Evolutionary conservation across 768 basidiomycete species (phyloP).

Genomic region (Tulasnella sp.): DNA sequence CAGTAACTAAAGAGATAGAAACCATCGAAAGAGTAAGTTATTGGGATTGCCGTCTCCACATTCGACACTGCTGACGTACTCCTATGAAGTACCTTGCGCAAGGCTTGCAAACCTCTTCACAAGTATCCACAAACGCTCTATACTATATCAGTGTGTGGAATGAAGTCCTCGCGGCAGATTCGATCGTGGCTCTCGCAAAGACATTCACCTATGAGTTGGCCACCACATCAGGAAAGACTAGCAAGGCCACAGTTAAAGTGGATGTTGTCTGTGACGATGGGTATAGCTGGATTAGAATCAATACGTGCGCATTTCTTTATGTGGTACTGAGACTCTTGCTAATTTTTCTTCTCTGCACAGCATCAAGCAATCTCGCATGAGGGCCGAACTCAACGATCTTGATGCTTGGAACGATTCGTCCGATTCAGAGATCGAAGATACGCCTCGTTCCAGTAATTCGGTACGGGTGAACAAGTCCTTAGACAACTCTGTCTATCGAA

Average conservation of each 20-base stretch:
- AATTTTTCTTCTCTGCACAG: slow-evolving; percentile 30
- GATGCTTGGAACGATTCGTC: slow-evolving; percentile 50
- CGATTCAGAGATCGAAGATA: slow-evolving; percentile 14
- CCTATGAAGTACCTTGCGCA: slow-evolving; percentile 4
- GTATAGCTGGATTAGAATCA: slow-evolving; percentile 66
- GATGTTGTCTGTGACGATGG: slow-evolving; percentile 72
- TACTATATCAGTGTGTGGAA: slow-evolving; percentile 75
- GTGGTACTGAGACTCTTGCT: no score
- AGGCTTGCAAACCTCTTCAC: not conserved
- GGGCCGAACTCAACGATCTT: slow-evolving; percentile 71
- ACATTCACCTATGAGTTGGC: slow-evolving; percentile 29
- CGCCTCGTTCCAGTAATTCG: slow-evolving; percentile 25
- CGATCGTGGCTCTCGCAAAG: slow-evolving; percentile 44
- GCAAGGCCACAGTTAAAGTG: slow-evolving; percentile 44
- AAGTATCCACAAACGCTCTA: slow-evolving; percentile 51
- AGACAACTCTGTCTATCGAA: slow-evolving; percentile 60
- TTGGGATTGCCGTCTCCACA: no score
- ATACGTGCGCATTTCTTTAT: slow-evolving; percentile 45
- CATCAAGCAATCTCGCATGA: slow-evolving; percentile 59
- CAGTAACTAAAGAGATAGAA: no score
- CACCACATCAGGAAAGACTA: slow-evolving; percentile 20
- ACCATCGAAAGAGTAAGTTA: no score
- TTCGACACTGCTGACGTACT: no score
- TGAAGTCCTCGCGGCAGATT: slow-evolving; percentile 49
- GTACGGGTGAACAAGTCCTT: slow-evolving; percentile 26